Base-by-base conservation (phyloP, 192 early-diverging fungal species). In the Backusella westeae region DNA sequence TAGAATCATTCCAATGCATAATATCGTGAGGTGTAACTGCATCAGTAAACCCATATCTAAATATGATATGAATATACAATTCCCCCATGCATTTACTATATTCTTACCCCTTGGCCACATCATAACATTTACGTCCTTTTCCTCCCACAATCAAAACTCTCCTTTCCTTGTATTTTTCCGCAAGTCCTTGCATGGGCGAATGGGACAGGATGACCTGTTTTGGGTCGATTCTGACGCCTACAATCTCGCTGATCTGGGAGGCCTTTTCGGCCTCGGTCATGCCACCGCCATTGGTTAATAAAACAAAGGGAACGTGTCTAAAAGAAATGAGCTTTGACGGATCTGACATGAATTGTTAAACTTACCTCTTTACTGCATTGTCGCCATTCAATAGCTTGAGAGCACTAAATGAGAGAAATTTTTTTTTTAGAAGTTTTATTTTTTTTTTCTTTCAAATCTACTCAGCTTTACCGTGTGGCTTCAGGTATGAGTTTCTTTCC, bases 221-320 rank as follows among this genome's bases (percentile, higher is more conserved):
- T 9, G 90, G 82, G 14, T 74, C 77, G 69, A 93, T 87, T 85
- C 80, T 59, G 15, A 91, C 69, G 34, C 83, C 90, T 14, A 94
- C 75, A 44, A 83, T 82, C 59, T 80, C 34, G 36, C 84, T 87
- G 32, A 98, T 86, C 69, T 94, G 89, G 1, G 78, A 75, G 0
- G 95, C 94, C 76, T 95, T 96, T 56, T 79, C 76, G 2, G 83
- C 82, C 81, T 97, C 96, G 0, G 87, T 86, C 23, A 94, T 84
- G 19, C 96, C 96, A 41, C 96, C 95, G 21, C 96, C 95, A 72
- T 98, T 98, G 6, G 96, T 96, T 71, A 98, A 75, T 17, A 96
- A 84, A 23, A 95, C 87, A 82, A 89, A 95, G 19, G 92, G 93
- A 32, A 94, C 86, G 17, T 86, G 86, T 75, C 87, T 90, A 70